Conservation (phyloP, 2,329 filamentous ascomycete genomes). For the Dactylellina leptospora region DNA sequence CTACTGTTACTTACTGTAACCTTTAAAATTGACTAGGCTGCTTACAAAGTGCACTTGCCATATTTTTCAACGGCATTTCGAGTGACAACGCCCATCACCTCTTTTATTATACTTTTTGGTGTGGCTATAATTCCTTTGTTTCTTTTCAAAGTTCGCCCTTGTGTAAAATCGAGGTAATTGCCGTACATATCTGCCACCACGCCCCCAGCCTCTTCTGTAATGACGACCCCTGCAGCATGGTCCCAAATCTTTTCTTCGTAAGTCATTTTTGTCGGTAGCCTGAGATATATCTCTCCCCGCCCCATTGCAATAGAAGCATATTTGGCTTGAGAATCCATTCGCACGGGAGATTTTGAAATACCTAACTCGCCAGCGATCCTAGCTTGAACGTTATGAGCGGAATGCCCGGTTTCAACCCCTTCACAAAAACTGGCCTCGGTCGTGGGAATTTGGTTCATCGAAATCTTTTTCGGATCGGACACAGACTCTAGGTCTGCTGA, state of each 20-base stretch:
- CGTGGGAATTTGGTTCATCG: constrained; percentile 80
- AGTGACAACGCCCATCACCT: constrained; percentile 83
- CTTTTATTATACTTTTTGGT: constrained; percentile 75
- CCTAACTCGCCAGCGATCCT: constrained; percentile 83
- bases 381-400: constrained; percentile 85
- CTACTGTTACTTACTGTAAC: too few relatives aligned
- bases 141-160: constrained; percentile 81
- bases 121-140: constrained; percentile 97
- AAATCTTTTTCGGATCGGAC: constrained; percentile 68
- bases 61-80: constrained; percentile 65
- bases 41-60: constrained; percentile 35
- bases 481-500: constrained; percentile 65
- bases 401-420: constrained; percentile 92
- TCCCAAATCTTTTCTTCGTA: constrained; percentile 99
- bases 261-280: constrained; percentile 78
- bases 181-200: constrained; percentile 89
- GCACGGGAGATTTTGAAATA: constrained; percentile 86
- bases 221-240: constrained; percentile 91
- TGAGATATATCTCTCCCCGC: constrained; percentile 91
- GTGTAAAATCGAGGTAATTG: constrained; percentile 82
- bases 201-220: constrained; percentile 92
- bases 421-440: constrained; percentile 91
- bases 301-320: constrained; percentile 94
- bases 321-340: constrained; percentile 98
- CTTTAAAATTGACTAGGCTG: neutral